Conservation (phyloP, 2,329 filamentous ascomycete species). For the Chaetomium sp. region DNA sequence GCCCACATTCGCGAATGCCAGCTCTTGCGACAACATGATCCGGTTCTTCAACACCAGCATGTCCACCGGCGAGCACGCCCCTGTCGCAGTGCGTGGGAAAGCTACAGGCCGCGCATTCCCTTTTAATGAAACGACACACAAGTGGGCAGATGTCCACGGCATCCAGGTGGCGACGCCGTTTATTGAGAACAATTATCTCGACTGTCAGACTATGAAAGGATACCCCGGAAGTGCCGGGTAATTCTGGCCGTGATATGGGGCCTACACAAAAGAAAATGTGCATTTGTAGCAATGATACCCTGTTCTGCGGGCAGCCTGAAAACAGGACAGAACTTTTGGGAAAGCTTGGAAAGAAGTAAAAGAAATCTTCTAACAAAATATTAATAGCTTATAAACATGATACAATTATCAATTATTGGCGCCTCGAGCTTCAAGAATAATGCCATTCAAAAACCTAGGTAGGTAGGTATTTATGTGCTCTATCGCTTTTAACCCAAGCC, state of each 20-base stretch:
- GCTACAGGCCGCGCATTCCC: slow-evolving; percentile 24
- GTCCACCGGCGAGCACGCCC: slow-evolving; percentile 22
- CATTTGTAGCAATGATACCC: slow-evolving; percentile 3
- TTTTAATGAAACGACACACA: slow-evolving; percentile 14
- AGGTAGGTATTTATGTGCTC: no score
- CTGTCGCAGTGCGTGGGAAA: slow-evolving; percentile 23
- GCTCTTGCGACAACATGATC: slow-evolving; percentile 33
- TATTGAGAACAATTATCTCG: slow-evolving; percentile 30
- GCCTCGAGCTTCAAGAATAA: no score
- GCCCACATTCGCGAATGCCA: slow-evolving; percentile 46
- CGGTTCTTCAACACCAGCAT: slow-evolving; percentile 29
- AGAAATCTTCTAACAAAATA: no score
- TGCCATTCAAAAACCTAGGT: no score
- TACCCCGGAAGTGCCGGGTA: slow-evolving; percentile 23
- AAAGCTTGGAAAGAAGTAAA: no score
- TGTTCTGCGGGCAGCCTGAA: neutral
- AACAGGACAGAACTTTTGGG: neutral
- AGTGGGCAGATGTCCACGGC: slow-evolving; percentile 25
- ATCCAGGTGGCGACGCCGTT: slow-evolving; percentile 30
- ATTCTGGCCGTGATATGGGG: slow-evolving; percentile 7
- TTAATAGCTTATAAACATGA: no score
- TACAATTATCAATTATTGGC: no score
- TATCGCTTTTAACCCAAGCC: no score
- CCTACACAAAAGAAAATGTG: neutral
- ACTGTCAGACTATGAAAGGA: slow-evolving; percentile 26